Conservation (phyloP, 495 filamentous ascomycete genomes). For the Clavariopsis aquatica region DNA sequence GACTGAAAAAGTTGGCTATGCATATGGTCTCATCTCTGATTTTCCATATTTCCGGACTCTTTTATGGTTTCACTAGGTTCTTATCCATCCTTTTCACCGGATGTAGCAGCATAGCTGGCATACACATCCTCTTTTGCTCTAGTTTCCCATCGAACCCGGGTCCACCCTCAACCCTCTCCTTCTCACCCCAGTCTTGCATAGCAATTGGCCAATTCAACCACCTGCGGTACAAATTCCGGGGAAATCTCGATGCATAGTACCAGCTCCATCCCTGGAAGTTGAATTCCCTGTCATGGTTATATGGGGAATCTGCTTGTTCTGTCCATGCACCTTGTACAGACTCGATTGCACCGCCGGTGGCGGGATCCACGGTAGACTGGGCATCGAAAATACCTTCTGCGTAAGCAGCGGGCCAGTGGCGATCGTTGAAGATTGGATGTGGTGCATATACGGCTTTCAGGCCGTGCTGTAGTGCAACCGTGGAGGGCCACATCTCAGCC, state of each 20-base stretch:
- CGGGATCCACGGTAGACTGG: constrained; percentile 51
- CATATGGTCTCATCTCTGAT: not conserved
- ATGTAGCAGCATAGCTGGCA: constrained; percentile 71
- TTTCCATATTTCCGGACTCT: not conserved
- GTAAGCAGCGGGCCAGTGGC: constrained; percentile 57
- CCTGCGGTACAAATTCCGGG: constrained; percentile 60
- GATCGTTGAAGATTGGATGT: constrained; percentile 70
- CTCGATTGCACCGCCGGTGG: constrained; percentile 49
- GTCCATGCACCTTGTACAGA: constrained; percentile 38
- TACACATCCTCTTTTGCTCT: constrained; percentile 82
- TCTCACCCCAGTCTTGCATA: constrained; percentile 28
- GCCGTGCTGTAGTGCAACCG: constrained; percentile 66
- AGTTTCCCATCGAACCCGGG: constrained; percentile 29
- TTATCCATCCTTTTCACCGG: constrained; percentile 43
- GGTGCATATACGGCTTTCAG: constrained; percentile 69
- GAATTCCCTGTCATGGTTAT: constrained; percentile 51
- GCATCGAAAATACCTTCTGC: constrained; percentile 65
- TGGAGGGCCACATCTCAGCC: constrained; percentile 70
- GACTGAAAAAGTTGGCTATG: not conserved
- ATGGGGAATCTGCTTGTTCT: constrained; percentile 38
- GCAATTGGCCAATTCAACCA: constrained; percentile 55
- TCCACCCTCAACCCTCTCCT: constrained; percentile 25
- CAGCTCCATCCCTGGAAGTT: constrained; percentile 61
- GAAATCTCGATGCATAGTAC: constrained; percentile 57
- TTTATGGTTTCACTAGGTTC: constrained; percentile 17